A percentile compares a stretch with the other conserved stretches of the same genome.
These are phyloP conservation scores for Hylodesmum podocarpum DNA, from an alignment of 306 rosid genomes.

Conservation along the genomic window DNA sequence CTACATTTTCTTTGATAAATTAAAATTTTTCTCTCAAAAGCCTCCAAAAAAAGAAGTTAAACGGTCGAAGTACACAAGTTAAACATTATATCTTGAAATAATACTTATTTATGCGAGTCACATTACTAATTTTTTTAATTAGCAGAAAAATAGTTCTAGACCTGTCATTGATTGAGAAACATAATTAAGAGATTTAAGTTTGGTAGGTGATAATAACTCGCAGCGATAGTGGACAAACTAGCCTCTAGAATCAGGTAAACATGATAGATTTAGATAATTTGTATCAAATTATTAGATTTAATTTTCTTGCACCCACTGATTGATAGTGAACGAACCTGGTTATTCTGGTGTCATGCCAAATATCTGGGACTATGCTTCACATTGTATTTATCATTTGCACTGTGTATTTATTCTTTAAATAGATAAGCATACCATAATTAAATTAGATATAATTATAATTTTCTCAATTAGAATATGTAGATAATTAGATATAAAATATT, in stretches of 20 bases:
- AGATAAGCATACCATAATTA: too few relatives aligned
- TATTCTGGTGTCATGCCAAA: not conserved
- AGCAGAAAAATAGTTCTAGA: not conserved
- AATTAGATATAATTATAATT: too few relatives aligned
- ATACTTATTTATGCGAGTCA: not conserved
- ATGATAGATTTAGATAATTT: not conserved
- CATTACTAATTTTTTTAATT: not conserved
- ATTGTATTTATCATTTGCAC: not conserved
- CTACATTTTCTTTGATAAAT: not conserved
- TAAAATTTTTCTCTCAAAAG: not conserved
- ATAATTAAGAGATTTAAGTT: not conserved
- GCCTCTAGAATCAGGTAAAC: not conserved
- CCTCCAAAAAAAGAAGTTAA: not conserved
- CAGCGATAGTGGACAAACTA: not conserved
- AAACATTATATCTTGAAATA: not conserved
- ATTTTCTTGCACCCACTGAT: not conserved
- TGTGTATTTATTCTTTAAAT: not conserved
- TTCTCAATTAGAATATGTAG: too few relatives aligned
- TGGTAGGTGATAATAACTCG: not conserved
- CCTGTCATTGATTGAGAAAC: not conserved
- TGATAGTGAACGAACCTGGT: not conserved
- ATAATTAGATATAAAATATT: too few relatives aligned
- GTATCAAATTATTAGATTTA: not conserved
- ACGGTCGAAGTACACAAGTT: not conserved
- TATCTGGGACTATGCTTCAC: not conserved